Base-by-base conservation (phyloP, 1,139 yeast genomes). In the Nakaseomyces uthaithaninus region DNA sequence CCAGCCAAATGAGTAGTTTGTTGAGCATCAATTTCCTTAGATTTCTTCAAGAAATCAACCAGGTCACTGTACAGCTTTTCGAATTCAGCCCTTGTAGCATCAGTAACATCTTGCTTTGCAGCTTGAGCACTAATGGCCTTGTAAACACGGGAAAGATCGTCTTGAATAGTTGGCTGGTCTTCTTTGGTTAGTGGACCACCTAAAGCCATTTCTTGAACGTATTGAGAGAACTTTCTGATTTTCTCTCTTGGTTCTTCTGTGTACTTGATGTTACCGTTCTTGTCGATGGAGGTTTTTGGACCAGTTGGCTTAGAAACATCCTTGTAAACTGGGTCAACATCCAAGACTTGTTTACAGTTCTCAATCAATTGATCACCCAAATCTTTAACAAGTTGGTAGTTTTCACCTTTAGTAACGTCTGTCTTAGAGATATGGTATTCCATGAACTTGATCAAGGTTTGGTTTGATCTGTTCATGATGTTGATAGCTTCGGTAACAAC, bases 391-490 rank as follows among this genome's bases (percentile, higher is more conserved):
- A 91, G 77, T 62, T 81, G 77, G 66, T 89, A 91, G 53, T 77
- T 74, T 61, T 83, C 94, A 60, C 97, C 96, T 63, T 83, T 84
- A 54, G 80, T 74, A 45, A 77, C 81, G 46, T 96, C 95, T 45
- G 91, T 83, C 60, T 84, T 87, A 62, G 87, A 95, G 63, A 91
- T 82, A 65, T 89, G 95, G 66, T 89, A 91, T 67, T 91, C 95
- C 96, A 91, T 91, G 63, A 89, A 87, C 60, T 87, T 91, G 56
- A 91, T 83, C 61, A 91, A 74, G 37, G 94, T 79, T 48, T 94
- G 95, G 66, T 86, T 87, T 35, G 97, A 79, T 67, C 97, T 80
- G 75, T 91, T 91, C 97, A 91, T 89, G 63, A 91, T 85, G 65
- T 87, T 87, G 58, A 91, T 89, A 66, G 98, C 94, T 64, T 89